A percentile compares a stretch with the other conserved stretches of the same genome.
These are phyloP conservation scores for Boletus coccyginus DNA, from an alignment of 768 basidiomycete species.

Conservation along the genomic window DNA sequence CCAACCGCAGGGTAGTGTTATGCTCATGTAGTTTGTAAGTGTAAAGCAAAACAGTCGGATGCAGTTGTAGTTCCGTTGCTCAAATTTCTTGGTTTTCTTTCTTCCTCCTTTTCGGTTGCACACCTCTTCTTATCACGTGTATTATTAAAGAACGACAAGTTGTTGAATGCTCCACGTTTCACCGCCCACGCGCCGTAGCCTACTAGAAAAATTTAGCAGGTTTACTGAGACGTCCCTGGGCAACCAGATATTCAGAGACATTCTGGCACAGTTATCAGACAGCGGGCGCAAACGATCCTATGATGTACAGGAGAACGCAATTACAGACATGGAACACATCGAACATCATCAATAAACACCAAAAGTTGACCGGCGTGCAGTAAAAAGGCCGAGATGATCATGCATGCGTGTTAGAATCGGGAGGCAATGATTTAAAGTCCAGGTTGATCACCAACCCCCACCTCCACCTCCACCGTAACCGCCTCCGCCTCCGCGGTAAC, in stretches of 20 bases:
- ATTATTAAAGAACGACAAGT: conserved; percentile 15
- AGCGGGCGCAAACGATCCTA: background rate
- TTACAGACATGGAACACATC: conserved; percentile 11
- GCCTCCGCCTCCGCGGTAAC: background rate
- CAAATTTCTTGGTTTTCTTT: background rate
- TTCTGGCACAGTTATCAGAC: background rate
- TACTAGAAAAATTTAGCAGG: too few relatives aligned
- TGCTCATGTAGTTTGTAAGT: conserved; percentile 16
- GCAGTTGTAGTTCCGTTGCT: background rate
- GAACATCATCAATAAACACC: conserved; percentile 1
- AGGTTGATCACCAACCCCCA: conserved; percentile 13
- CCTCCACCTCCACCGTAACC: conserved; percentile 5
- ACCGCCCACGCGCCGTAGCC: too few relatives aligned
- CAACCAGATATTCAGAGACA: too few relatives aligned
- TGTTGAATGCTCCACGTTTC: background rate
- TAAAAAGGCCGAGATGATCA: background rate
- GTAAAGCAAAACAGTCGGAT: conserved; percentile 17
- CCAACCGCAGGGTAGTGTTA: conserved; percentile 6
- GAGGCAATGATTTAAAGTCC: background rate
- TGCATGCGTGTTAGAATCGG: too few relatives aligned
- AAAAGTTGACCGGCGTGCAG: background rate
- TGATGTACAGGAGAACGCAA: background rate
- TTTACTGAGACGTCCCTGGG: too few relatives aligned
- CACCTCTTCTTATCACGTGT: background rate
- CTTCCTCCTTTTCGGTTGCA: background rate